Evolutionary conservation across 192 early-diverging fungal genomes (phyloP), one percentile per base, ranked within the genome.

Genomic region (Podila verticillata): DNA sequence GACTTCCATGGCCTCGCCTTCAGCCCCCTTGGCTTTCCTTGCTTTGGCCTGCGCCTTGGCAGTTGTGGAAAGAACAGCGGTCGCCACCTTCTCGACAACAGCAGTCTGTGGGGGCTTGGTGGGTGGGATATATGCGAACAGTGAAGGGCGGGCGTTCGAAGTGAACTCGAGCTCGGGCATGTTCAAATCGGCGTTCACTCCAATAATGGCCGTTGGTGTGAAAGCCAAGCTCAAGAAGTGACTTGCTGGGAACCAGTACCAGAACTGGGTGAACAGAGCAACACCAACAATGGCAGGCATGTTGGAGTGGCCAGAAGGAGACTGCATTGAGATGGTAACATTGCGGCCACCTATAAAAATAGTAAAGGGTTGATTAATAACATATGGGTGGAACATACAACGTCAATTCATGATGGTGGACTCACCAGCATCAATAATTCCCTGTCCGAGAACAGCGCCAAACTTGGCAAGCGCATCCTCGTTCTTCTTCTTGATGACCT

Each of bases 201-300:
- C 98, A 84, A 99, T 98, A 44, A 99, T 81, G 44, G 93, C 96
- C 3, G 98, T 99, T 7, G 98, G 97, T 47, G 91, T 94, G 75
- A 99, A 98, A 8, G 97, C 87, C 83, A 99, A 89, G 62, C 93
- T 89, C 67, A 99, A 75, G 81, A 99, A 98, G 85, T 98, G 98
- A 31, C 94, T 93, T 73, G 99, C 84, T 44, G 98, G 98, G 87
- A 94, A 98, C 98, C 98, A 99, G 90, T 96, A 97, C 98, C 98
- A 99, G 84, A 98, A 98, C 86, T 99, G 97, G 28, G 96, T 95
- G 73, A 99, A 99, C 34, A 99, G 88, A 12, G 96, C 95, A 92
- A 97, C 97, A 26, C 98, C 98, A n/a, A 96, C 97, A 75, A 98
- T 95, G 24, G 97, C 95, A n/a, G 93, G 89, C 89, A 96, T 97